These are phyloP conservation scores for Berkeleyomyces rouxiae DNA, from an alignment of 2,329 filamentous ascomycete genomes.

Conservation along the genomic window DNA sequence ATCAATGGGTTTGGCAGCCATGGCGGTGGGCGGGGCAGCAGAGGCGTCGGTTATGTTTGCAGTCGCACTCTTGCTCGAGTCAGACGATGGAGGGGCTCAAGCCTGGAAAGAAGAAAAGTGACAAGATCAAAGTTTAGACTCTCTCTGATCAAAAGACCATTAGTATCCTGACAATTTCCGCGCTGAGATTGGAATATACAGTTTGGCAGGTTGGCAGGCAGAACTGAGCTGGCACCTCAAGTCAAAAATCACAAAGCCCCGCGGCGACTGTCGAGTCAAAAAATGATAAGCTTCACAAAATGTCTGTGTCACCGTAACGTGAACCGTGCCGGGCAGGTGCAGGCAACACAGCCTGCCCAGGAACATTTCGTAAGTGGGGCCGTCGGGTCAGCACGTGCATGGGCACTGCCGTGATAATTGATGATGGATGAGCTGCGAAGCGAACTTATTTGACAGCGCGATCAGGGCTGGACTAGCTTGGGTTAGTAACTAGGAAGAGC, in stretches of 20 bases:
- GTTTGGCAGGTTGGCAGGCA: background rate
- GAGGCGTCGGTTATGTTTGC: background rate
- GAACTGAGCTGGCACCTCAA: background rate
- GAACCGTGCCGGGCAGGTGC: background rate
- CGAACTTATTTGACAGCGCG: no score
- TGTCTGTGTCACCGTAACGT: background rate
- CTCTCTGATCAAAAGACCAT: background rate
- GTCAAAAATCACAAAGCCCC: background rate
- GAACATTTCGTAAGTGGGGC: background rate
- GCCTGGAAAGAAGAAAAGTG: background rate
- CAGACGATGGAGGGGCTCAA: background rate
- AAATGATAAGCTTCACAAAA: background rate
- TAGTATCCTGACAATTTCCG: background rate
- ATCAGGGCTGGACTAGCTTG: no score
- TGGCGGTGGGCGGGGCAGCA: background rate
- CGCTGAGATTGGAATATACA: background rate
- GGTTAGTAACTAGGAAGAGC: no score
- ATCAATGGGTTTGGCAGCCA: conserved; percentile 19
- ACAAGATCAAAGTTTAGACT: background rate
- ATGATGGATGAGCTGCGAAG: background rate
- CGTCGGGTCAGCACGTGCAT: background rate
- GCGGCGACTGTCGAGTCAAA: background rate
- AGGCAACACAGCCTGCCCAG: background rate
- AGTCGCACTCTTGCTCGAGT: background rate
- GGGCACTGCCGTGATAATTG: background rate